These are phyloP conservation scores for Erigeron philadelphicus DNA, from an alignment of 140 eudicot genomes.

Conservation along the genomic window DNA sequence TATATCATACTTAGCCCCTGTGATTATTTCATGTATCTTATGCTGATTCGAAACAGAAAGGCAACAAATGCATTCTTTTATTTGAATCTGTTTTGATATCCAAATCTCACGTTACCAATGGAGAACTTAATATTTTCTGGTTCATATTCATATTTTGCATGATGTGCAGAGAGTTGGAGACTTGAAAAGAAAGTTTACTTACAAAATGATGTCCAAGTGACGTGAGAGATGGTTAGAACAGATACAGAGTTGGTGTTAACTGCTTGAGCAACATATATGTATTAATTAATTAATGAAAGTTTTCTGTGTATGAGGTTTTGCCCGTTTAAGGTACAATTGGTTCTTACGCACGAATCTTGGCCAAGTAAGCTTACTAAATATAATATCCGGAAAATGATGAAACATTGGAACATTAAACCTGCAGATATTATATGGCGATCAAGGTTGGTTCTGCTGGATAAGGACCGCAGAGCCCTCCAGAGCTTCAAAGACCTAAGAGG, in stretches of 20 bases:
- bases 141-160: neutral
- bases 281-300: neutral
- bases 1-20: too few species aligned
- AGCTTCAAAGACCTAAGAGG: neutral
- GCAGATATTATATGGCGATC: neutral
- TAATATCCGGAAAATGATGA: neutral
- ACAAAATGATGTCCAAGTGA: constrained; percentile 42
- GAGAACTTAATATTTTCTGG: neutral
- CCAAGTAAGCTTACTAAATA: neutral
- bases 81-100: neutral
- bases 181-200: neutral
- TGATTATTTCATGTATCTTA: neutral
- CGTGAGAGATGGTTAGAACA: constrained; percentile 62
- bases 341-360: neutral
- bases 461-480: neutral
- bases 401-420: neutral
- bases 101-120: neutral
- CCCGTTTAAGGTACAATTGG: neutral
- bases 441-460: neutral
- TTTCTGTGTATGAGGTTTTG: neutral
- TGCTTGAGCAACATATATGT: neutral
- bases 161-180: neutral
- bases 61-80: neutral
- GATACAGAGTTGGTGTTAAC: constrained; percentile 22
- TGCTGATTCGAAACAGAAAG: neutral